Conservation (phyloP, 768 basidiomycete genomes). For the Heimioporus sp. region DNA sequence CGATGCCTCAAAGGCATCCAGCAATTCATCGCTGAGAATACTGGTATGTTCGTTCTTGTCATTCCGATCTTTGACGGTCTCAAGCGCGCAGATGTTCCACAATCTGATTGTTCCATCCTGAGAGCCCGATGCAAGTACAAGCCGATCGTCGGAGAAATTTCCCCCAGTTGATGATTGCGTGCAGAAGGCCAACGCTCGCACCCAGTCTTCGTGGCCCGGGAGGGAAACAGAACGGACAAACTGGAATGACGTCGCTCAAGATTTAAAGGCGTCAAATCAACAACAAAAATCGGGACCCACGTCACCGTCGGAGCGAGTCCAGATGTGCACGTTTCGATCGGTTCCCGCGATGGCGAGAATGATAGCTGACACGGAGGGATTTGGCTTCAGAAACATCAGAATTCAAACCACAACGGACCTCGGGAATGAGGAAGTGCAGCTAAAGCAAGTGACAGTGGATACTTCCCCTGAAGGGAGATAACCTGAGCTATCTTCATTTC, state of each 20-base stretch:
- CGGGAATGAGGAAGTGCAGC: conserved; percentile 62
- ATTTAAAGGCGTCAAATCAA: neutral
- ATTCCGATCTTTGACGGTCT: conserved; percentile 13
- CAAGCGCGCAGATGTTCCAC: conserved; percentile 75
- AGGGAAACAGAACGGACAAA: conserved; percentile 60
- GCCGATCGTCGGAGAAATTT: conserved; percentile 29
- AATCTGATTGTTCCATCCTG: conserved; percentile 93
- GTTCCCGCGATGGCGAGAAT: conserved; percentile 86
- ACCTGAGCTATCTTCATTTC: conserved; percentile 49
- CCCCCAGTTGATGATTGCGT: conserved; percentile 24
- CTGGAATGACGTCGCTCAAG: conserved; percentile 29
- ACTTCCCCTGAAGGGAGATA: conserved; percentile 63
- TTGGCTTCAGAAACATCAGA: neutral
- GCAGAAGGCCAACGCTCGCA: conserved; percentile 75
- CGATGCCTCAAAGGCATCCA: conserved; percentile 87
- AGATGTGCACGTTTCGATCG: conserved; percentile 75
- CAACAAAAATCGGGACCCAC: conserved; percentile 35
- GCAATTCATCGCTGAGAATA: conserved; percentile 63
- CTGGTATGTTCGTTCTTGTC: conserved; percentile 19
- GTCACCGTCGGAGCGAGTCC: conserved; percentile 57
- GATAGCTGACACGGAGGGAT: conserved; percentile 38
- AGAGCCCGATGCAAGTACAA: conserved; percentile 88
- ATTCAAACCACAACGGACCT: conserved; percentile 42
- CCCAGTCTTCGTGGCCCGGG: conserved; percentile 95
- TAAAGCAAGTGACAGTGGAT: conserved; percentile 71